A percentile compares a stretch with the other conserved stretches of the same genome.
Conservation (phyloP, 116 monocot species). For the Posidonia oceanica region DNA sequence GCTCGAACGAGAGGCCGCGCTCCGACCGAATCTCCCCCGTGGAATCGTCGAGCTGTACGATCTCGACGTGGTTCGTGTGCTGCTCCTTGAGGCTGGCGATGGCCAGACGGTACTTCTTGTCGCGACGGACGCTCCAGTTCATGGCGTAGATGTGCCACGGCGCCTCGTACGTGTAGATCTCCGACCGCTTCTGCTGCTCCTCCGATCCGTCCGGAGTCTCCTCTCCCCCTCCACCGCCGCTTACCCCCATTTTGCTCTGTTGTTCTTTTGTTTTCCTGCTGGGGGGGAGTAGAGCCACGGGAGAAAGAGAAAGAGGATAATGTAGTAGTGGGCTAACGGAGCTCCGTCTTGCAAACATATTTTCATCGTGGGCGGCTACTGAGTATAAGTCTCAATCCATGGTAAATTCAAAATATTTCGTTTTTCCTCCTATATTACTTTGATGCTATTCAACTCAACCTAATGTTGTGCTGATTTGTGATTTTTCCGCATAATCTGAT, state of each 20-base stretch:
- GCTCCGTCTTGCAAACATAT: too few species aligned
- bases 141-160: conserved; percentile 99
- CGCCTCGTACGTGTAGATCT: conserved; percentile 99
- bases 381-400: too few species aligned
- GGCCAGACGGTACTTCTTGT: conserved; percentile 92
- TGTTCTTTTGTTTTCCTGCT: neutral
- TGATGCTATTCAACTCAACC: too few species aligned
- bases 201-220: conserved; percentile 37
- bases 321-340: neutral
- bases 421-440: too few species aligned
- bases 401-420: too few species aligned
- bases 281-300: too few species aligned
- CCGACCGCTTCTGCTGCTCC: conserved; percentile 88
- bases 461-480: too few species aligned
- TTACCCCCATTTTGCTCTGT: conserved; percentile 2
- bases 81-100: conserved; percentile 86
- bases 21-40: conserved; percentile 92
- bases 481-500: too few species aligned
- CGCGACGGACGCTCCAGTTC: conserved; percentile 99
- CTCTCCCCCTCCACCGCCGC: conserved; percentile 19
- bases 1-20: conserved; percentile 78
- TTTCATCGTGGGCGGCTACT: too few species aligned
- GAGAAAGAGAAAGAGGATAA: neutral
- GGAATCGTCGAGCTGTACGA: conserved; percentile 95
- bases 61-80: conserved; percentile 75